phyloP scores from a whole-genome alignment of 2,329 filamentous ascomycete species.

The Emericellopsis cladophorae region DNA sequence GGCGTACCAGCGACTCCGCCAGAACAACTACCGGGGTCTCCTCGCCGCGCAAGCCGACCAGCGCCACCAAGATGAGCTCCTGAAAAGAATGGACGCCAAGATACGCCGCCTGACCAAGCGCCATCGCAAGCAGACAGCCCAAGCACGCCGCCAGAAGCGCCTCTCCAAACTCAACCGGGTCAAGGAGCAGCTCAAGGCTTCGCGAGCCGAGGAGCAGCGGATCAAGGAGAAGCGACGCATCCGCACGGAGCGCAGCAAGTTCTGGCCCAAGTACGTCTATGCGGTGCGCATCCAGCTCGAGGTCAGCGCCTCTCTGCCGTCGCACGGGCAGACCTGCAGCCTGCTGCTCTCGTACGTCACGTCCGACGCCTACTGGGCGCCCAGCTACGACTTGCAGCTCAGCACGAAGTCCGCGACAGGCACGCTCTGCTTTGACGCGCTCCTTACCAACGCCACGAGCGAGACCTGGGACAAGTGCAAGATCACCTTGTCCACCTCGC shows the following conservation, averaged over 20 bases:
- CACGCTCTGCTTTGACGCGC: constrained; percentile 46
- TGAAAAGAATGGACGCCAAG: constrained; percentile 19
- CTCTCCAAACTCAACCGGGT: constrained; percentile 21
- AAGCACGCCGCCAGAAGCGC: constrained; percentile 13
- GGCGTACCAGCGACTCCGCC: constrained; percentile 28
- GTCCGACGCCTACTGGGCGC: constrained; percentile 42
- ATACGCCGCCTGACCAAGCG: constrained; percentile 14
- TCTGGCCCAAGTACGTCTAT: constrained; percentile 38
- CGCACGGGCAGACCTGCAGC: constrained; percentile 18
- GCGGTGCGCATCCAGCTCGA: constrained; percentile 38
- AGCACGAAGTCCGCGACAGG: constrained; percentile 40
- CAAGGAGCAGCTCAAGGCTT: constrained; percentile 20
- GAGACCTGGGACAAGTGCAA: constrained; percentile 51
- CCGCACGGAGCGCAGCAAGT: constrained; percentile 26
- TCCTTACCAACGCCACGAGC: constrained; percentile 47
- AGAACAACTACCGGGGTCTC: constrained; percentile 26
- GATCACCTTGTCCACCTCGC: constrained; percentile 49
- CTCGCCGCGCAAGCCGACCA: constrained; percentile 16
- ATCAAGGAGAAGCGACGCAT: constrained; percentile 29
- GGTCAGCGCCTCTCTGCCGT: constrained; percentile 17
- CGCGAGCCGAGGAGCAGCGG: constrained; percentile 21
- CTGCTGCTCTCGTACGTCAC: constrained; percentile 49
- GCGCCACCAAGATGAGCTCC: constrained; percentile 18
- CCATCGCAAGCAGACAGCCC: constrained; percentile 14
- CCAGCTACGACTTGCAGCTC: constrained; percentile 50